Conservation (phyloP, 352 stramenopile genomes). For the Phytophthora pisi region DNA sequence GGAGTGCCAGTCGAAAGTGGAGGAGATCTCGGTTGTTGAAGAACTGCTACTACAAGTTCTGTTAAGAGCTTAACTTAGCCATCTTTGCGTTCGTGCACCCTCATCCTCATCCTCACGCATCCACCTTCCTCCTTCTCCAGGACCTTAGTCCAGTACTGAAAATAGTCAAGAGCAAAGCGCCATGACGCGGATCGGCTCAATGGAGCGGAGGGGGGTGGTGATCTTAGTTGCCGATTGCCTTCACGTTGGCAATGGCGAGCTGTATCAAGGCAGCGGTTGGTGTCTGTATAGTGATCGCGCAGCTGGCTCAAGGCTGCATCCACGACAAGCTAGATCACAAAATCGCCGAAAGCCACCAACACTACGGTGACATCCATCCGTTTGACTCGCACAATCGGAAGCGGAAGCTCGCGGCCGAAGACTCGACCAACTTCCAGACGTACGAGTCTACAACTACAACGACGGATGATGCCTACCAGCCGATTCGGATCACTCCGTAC, state of each 20-base stretch:
- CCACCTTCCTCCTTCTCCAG: neutral
- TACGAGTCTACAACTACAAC: constrained; percentile 42
- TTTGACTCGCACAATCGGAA: constrained; percentile 19
- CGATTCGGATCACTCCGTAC: constrained; percentile 77
- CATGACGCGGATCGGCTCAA: neutral
- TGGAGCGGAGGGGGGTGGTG: neutral
- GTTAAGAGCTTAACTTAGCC: neutral
- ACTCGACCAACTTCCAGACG: constrained; percentile 37
- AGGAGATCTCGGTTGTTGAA: neutral
- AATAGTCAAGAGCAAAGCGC: neutral
- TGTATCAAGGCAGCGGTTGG: neutral
- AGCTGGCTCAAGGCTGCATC: constrained; percentile 30
- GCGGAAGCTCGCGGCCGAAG: constrained; percentile 15
- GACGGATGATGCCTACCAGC: constrained; percentile 38
- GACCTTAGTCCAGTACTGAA: neutral
- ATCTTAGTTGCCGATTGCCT: constrained; percentile 1
- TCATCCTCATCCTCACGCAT: neutral
- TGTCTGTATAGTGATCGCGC: neutral
- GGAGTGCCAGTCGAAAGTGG: no score
- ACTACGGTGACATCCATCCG: constrained; percentile 35
- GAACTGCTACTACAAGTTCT: neutral
- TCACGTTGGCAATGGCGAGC: constrained; percentile 6
- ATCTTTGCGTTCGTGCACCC: no score
- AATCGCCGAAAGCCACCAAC: constrained; percentile 25
- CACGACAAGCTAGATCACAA: constrained; percentile 40